Conservation (phyloP, 2,329 filamentous ascomycete species). For the Thermothelomyces thermophilus region DNA sequence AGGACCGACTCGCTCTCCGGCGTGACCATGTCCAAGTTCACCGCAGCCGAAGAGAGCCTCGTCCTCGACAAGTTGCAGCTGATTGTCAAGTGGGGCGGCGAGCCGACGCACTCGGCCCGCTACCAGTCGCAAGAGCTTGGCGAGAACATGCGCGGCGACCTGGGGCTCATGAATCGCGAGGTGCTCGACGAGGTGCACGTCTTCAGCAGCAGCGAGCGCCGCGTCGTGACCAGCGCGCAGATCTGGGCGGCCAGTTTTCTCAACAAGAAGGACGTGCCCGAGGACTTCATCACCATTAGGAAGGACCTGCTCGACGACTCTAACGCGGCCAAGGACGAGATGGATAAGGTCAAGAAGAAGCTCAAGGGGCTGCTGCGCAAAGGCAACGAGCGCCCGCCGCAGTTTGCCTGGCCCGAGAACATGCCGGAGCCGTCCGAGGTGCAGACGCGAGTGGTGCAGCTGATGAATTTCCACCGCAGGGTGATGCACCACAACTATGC, state of each 20-base stretch:
- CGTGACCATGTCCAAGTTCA: constrained; percentile 87
- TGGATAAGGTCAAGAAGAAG: constrained; percentile 99
- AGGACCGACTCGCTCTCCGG: constrained; percentile 82
- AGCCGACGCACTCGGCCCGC: constrained; percentile 92
- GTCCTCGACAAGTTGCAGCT: constrained; percentile 93
- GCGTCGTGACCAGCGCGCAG: constrained; percentile 91
- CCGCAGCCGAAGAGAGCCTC: constrained; percentile 85
- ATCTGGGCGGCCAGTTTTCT: constrained; percentile 91
- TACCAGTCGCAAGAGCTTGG: constrained; percentile 95
- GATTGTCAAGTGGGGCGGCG: constrained; percentile 98
- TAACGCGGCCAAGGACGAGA: constrained; percentile 96
- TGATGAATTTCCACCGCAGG: constrained; percentile 95
- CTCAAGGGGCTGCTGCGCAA: constrained; percentile 86
- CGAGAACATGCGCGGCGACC: constrained; percentile 90
- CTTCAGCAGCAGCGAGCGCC: constrained; percentile 90
- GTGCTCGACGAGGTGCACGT: constrained; percentile 88
- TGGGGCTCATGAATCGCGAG: constrained; percentile 86
- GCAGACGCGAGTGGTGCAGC: constrained; percentile 80
- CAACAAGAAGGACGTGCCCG: constrained; percentile 74
- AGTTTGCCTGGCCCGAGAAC: constrained; percentile 97
- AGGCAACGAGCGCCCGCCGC: constrained; percentile 85
- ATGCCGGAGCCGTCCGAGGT: constrained; percentile 93
- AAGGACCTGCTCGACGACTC: constrained; percentile 96
- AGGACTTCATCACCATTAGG: constrained; percentile 81
- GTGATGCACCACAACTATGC: constrained; percentile 94